Evolutionary conservation across 768 basidiomycete species (phyloP), one percentile per base, ranked within the genome.

Genomic region (Vararia minispora): DNA sequence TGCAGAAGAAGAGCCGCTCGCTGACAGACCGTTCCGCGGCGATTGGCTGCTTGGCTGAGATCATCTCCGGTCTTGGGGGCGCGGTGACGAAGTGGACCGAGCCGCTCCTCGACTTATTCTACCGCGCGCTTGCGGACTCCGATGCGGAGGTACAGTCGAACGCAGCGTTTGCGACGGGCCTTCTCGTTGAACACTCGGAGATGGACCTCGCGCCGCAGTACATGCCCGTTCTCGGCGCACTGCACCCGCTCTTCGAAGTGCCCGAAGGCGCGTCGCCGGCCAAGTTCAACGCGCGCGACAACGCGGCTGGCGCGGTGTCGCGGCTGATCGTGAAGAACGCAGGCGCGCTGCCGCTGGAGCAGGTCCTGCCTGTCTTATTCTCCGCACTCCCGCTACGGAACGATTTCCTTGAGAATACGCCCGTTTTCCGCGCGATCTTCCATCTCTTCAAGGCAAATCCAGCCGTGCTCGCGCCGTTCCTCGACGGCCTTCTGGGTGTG

Each of bases 61-160:
- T 97, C 46, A 92, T 94, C 56, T 76, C 80, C 16, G 91, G 91
- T 32, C 79, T 98, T 71, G 89, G 92, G 64, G 63, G 61, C 31
- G 77, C 83, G 7, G 73, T 97, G 44, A 94, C 91, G 2, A 76
- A 81, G 7, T 85, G 74, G 52, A 94, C 94, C 2, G 71, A 80
- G 48, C 70, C 74, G 12, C 69, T 99, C 21, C 69, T 91, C 36
- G 77, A 86, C 41, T 72, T 98, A 40, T 84, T 95, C 64, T 80
- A 81, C 59, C 71, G 68, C 38, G 89, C 86, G 7, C 74, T 99
- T 11, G 58, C 70, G 42, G 94, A 98, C 54, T 60, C 67, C 2
- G 94, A 97, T 28, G 63, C 79, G n/a, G 94, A 98, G 60, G 92
- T 98, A 7, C 78, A 86, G 51, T 91, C 88, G 61, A 98, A 98